Evolutionary conservation across 345 rosid genomes (phyloP), one percentile per base, ranked within the genome.

Genomic region (Heritiera fomes): DNA sequence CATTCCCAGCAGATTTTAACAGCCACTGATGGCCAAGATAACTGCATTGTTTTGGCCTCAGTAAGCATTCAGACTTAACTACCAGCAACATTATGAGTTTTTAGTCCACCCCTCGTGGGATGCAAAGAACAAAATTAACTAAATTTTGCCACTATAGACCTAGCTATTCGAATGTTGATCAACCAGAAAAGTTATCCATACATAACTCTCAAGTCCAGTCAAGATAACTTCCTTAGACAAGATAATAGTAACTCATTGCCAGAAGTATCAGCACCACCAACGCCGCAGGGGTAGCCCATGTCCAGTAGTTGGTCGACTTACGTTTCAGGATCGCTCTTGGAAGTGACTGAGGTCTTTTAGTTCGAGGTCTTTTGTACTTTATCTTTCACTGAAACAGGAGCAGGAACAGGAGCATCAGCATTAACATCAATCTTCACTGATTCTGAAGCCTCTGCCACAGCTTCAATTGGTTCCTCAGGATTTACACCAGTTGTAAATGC

Each of bases 281-380:
- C 18, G 90, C 91, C 34, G 88, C 97, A 41, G 91, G 85, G 45
- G 83, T 91, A 30, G 85, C 94, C 85, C 87, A 91, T 45, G 83
- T 41, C 98, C 90, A 91, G 86, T 94, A 88, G 83, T 90, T 90
- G 6, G 84, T 88, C 4, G 91, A 67, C 87, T 89, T 94, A 79
- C 89, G 86, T 91, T 84, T 92, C 80, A 87, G 79, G 72, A 91
- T 87, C 43, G 90, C 91, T 82, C 89, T 97, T 0, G 98, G 95
- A 77, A 89, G 83, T 0, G 90, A 76, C 52, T 90, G 94, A 1
- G 85, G 50, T 52, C 87, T 94, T 80, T 87, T 90, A 2, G 83
- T 20, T 34, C 92, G 90, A 75, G 59, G 41, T 43, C 45, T 43
- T 43, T 43, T 43, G 45, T 43, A 43, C 8, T 43, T 91, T 89